A percentile compares a stretch with the other conserved stretches of the same genome.
Conservation (phyloP, 768 basidiomycete genomes). For the Panaeolus papilionaceus region DNA sequence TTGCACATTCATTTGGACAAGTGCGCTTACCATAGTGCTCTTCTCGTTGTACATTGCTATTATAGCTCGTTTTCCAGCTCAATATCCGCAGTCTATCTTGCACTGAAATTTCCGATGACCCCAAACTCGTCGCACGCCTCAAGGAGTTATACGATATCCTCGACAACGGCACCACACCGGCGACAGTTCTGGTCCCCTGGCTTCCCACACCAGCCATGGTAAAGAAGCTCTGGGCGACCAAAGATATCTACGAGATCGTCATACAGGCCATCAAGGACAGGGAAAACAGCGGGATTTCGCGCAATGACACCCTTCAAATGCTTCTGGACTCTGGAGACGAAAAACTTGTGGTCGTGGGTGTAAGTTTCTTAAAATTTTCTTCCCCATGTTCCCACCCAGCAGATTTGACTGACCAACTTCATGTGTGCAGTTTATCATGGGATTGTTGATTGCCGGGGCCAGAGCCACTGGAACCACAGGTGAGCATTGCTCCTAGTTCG, state of each 20-base stretch:
- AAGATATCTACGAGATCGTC: conserved; percentile 77
- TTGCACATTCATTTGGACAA: conserved; percentile 8
- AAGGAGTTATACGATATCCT: conserved; percentile 70
- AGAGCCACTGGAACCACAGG: conserved; percentile 80
- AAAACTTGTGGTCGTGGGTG: conserved; percentile 70
- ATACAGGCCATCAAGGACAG: conserved; percentile 61
- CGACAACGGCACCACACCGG: conserved; percentile 74
- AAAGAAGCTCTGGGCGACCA: conserved; percentile 73
- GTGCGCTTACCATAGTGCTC: conserved; percentile 18
- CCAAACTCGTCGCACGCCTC: conserved; percentile 63
- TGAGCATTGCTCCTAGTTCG: conserved; percentile 31
- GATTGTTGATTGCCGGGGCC: conserved; percentile 80
- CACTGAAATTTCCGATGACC: conserved; percentile 73
- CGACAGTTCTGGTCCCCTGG: conserved; percentile 79
- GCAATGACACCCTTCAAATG: conserved; percentile 76
- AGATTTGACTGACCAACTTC: conserved; percentile 27
- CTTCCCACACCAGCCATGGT: conserved; percentile 77
- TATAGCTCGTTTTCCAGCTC: conserved; percentile 73
- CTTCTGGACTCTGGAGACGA: conserved; percentile 76
- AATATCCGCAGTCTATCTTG: conserved; percentile 73
- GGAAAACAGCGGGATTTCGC: conserved; percentile 58
- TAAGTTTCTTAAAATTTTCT: conserved; percentile 40
- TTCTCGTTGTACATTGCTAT: conserved; percentile 3
- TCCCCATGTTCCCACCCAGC: conserved; percentile 25
- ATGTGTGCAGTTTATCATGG: conserved; percentile 75